Evolutionary conservation across 306 rosid genomes (phyloP).

Genomic region (Mucuna pruriens): DNA sequence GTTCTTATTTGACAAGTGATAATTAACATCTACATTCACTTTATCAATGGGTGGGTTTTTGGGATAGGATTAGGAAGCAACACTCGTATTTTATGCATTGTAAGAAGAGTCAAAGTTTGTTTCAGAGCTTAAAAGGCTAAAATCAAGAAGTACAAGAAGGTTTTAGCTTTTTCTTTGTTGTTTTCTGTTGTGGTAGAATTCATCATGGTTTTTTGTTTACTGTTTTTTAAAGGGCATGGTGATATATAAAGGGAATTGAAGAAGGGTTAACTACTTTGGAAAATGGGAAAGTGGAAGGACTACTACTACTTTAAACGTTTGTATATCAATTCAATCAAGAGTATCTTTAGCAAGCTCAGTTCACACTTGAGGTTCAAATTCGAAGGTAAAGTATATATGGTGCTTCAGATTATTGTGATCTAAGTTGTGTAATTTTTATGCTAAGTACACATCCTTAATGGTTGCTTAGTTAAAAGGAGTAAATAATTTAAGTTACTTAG

Average conservation of each 20-base stretch:
- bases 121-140: background rate
- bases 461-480: background rate
- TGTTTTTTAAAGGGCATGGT: background rate
- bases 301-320: slow-evolving; percentile 57
- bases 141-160: slow-evolving; percentile 26
- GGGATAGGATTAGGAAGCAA: background rate
- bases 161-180: slow-evolving; percentile 52
- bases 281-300: slow-evolving; percentile 55
- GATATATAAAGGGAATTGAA: slow-evolving; percentile 37
- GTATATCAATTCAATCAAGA: slow-evolving; percentile 51
- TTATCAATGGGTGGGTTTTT: background rate
- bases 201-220: slow-evolving; percentile 32
- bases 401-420: slow-evolving; percentile 6
- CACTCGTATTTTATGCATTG: background rate
- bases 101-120: slow-evolving; percentile 13
- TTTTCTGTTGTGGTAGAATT: slow-evolving; percentile 49
- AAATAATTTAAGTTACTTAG: background rate
- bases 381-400: slow-evolving; percentile 47
- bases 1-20: too few species aligned
- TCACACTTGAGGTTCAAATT: slow-evolving; percentile 47
- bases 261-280: slow-evolving; percentile 30
- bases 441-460: background rate
- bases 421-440: background rate
- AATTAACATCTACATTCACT: too few species aligned
- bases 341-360: slow-evolving; percentile 44